Conservation (phyloP, 495 filamentous ascomycete genomes). For the Parathielavia hyrcaniae region DNA sequence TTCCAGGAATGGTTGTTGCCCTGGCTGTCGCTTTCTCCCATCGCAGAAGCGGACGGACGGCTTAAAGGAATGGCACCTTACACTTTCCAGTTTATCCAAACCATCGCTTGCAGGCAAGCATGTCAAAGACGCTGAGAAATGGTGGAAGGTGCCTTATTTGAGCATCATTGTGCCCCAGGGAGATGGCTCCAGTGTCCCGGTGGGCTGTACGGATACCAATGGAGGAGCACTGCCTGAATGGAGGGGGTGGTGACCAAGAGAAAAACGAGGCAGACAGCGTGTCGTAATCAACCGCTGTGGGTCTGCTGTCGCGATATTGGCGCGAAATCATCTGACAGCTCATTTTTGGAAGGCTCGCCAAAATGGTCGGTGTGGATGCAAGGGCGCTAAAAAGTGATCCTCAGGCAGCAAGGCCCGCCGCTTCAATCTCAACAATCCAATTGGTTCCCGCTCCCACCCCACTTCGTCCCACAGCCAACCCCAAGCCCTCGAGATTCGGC, state of each 20-base stretch:
- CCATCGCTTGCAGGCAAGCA: too few relatives aligned
- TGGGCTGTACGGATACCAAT: neutral
- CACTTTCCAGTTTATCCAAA: too few relatives aligned
- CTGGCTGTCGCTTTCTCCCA: neutral
- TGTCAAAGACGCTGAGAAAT: too few relatives aligned
- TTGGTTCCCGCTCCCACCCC: neutral
- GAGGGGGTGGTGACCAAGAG: conserved; percentile 11
- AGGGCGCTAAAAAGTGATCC: neutral
- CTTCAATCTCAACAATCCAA: too few relatives aligned
- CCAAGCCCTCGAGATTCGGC: neutral
- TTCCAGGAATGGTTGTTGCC: neutral
- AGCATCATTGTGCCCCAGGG: neutral
- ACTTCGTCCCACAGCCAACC: neutral
- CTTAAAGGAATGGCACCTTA: too few relatives aligned
- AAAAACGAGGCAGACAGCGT: conserved; percentile 23
- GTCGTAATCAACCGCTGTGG: conserved; percentile 26
- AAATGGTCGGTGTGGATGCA: neutral
- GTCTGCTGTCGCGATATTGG: conserved; percentile 26
- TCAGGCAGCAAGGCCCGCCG: conserved; percentile 4
- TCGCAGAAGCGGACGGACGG: neutral
- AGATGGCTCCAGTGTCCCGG: neutral
- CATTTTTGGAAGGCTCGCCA: too few relatives aligned
- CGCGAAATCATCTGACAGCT: conserved; percentile 32
- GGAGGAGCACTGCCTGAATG: neutral
- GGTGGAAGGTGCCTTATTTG: neutral